phyloP scores from a whole-genome alignment of 2,329 filamentous ascomycete genomes.

The Trichoderma afroharzianum region DNA sequence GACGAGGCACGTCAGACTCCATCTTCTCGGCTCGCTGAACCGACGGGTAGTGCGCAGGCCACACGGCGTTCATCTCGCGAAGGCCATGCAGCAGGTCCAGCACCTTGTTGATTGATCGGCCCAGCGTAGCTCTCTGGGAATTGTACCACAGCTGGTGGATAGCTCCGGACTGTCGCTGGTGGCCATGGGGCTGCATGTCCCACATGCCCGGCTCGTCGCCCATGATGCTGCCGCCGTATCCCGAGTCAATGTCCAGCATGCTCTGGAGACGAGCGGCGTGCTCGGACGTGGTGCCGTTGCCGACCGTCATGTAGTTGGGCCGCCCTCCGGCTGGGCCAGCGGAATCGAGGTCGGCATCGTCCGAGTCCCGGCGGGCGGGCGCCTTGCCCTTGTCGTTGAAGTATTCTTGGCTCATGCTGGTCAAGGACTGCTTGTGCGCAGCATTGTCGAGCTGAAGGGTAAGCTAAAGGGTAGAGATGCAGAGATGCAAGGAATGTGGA shows the following conservation, averaged over 20 bases:
- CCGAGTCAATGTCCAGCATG: slow-evolving; percentile 82
- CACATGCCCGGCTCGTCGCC: slow-evolving; percentile 51
- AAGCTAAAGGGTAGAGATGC: neutral
- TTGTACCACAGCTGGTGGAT: slow-evolving; percentile 95
- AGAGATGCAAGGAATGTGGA: slow-evolving; percentile 10
- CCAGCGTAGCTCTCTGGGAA: slow-evolving; percentile 82
- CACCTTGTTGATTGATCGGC: slow-evolving; percentile 79
- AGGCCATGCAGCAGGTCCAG: slow-evolving; percentile 79
- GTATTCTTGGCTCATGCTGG: slow-evolving; percentile 59
- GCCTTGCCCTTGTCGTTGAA: slow-evolving; percentile 53
- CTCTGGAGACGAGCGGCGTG: slow-evolving; percentile 77
- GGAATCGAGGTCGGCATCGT: slow-evolving; percentile 17
- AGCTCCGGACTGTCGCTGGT: slow-evolving; percentile 65
- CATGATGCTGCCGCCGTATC: slow-evolving; percentile 78
- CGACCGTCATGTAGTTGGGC: slow-evolving; percentile 84
- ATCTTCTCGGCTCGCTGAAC: slow-evolving; percentile 59
- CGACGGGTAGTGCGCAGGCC: slow-evolving; percentile 94
- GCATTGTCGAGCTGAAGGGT: slow-evolving; percentile 31
- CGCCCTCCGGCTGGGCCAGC: slow-evolving; percentile 29
- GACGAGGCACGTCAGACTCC: slow-evolving; percentile 50
- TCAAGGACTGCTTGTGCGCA: slow-evolving; percentile 25
- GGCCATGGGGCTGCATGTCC: slow-evolving; percentile 43
- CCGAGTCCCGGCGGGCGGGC: slow-evolving; percentile 32
- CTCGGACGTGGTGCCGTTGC: slow-evolving; percentile 74
- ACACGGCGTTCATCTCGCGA: slow-evolving; percentile 83